phyloP scores from a whole-genome alignment of 805 yeast genomes.

The Saccharomycopsis fermentans region DNA sequence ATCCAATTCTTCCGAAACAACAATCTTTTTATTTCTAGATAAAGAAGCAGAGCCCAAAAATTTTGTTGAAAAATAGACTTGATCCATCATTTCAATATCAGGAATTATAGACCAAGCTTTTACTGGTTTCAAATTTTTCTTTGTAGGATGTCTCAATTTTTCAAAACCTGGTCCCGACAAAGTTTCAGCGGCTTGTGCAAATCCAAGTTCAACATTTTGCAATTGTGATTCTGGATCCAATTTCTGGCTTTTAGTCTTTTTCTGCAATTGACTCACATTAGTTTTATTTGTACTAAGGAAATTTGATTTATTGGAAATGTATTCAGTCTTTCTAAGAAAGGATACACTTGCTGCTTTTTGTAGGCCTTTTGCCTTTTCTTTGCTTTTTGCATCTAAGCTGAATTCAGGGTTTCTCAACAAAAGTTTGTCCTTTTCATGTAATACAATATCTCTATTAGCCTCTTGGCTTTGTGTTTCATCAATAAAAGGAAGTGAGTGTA shows the following conservation, averaged over 20 bases:
- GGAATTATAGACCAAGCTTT: conserved; percentile 76
- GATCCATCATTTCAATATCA: conserved; percentile 84
- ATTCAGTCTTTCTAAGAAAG: conserved; percentile 92
- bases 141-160: conserved; percentile 65
- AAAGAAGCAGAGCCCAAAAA: conserved; percentile 44
- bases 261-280: background rate
- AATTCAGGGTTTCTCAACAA: conserved; percentile 67
- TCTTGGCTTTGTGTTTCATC: conserved; percentile 20
- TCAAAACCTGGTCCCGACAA: conserved; percentile 32
- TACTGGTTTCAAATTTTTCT: conserved; percentile 62
- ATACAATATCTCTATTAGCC: conserved; percentile 26
- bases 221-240: conserved; percentile 56
- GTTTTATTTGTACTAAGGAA: conserved; percentile 12
- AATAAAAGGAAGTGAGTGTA: conserved; percentile 24
- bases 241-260: conserved; percentile 11
- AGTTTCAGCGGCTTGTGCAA: conserved; percentile 48
- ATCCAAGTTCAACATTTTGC: conserved; percentile 65
- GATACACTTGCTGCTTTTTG: conserved; percentile 32
- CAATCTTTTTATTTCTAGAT: conserved; percentile 19
- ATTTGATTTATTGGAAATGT: conserved; percentile 49
- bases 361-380: conserved; percentile 20
- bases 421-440: conserved; percentile 71
- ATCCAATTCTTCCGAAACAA: conserved; percentile 22
- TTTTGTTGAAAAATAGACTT: conserved; percentile 54
- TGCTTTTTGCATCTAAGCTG: background rate